A percentile compares a stretch with the other conserved stretches of the same genome.
Evolutionary conservation across 805 yeast genomes (phyloP).

Genomic region (Priceomyces carsonii): DNA sequence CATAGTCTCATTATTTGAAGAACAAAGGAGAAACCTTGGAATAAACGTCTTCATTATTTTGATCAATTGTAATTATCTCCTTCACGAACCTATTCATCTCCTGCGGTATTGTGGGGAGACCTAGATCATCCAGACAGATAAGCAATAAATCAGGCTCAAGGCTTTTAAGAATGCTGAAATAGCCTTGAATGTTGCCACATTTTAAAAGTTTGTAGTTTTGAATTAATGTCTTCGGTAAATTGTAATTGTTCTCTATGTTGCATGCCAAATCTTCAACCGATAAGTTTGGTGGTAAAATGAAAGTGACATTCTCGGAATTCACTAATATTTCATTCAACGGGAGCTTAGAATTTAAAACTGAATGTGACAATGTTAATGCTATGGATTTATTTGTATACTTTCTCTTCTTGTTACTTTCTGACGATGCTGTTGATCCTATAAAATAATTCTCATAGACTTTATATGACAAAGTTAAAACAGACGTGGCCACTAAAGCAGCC

Average conservation of each 20-base stretch:
- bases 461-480: constrained; percentile 34
- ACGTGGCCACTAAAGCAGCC: constrained; percentile 36
- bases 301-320: constrained; percentile 40
- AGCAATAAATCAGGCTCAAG: constrained; percentile 42
- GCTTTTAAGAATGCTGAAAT: constrained; percentile 37
- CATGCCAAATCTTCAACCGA: constrained; percentile 36
- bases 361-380: constrained; percentile 43
- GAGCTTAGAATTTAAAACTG: constrained; percentile 35
- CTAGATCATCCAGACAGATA: constrained; percentile 44
- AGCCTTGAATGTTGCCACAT: constrained; percentile 42
- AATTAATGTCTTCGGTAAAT: constrained; percentile 24
- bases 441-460: constrained; percentile 26
- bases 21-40: constrained; percentile 16
- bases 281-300: constrained; percentile 45
- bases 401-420: constrained; percentile 7
- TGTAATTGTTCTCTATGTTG: constrained; percentile 7
- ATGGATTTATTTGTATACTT: constrained; percentile 33
- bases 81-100: constrained; percentile 40
- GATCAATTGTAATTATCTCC: constrained; percentile 29
- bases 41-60: constrained; percentile 16
- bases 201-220: constrained; percentile 39
- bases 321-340: constrained; percentile 40
- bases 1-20: constrained; percentile 5
- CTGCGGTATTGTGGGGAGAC: constrained; percentile 29
- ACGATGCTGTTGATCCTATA: constrained; percentile 3